These are phyloP conservation scores for Lasiodiplodia theobromae DNA, from an alignment of 2,329 filamentous ascomycete species.

Conservation along the genomic window DNA sequence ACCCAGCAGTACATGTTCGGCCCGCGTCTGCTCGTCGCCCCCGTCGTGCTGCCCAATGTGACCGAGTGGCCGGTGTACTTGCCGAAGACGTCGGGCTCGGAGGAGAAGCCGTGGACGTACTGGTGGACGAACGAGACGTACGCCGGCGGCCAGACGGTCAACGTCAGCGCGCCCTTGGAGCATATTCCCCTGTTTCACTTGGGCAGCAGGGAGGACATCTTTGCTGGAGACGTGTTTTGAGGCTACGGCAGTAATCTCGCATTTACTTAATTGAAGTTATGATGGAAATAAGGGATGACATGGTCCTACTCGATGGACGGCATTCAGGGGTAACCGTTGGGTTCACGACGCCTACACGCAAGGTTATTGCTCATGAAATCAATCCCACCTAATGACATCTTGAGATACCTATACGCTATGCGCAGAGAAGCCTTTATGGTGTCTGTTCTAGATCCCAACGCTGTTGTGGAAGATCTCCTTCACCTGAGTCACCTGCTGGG, in stretches of 20 bases:
- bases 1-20: constrained; percentile 52
- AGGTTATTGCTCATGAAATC: too few species aligned
- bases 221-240: constrained; percentile 38
- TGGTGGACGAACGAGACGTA: constrained; percentile 52
- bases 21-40: constrained; percentile 45
- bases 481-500: too few species aligned
- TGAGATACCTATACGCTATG: too few species aligned
- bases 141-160: constrained; percentile 45
- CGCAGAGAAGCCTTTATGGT: too few species aligned
- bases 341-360: too few species aligned
- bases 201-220: constrained; percentile 36
- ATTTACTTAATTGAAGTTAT: constrained; percentile 32
- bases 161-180: constrained; percentile 39
- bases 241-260: background rate
- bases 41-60: constrained; percentile 46
- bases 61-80: constrained; percentile 49
- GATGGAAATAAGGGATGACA: too few species aligned
- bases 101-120: constrained; percentile 46
- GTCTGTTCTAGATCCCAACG: too few species aligned
- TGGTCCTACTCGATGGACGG: too few species aligned
- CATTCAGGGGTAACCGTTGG: too few species aligned
- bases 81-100: constrained; percentile 37
- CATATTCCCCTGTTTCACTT: constrained; percentile 41
- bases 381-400: too few species aligned
- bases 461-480: too few species aligned